phyloP scores from a whole-genome alignment of 805 yeast genomes.

The Metschnikowia kofuensis region DNA sequence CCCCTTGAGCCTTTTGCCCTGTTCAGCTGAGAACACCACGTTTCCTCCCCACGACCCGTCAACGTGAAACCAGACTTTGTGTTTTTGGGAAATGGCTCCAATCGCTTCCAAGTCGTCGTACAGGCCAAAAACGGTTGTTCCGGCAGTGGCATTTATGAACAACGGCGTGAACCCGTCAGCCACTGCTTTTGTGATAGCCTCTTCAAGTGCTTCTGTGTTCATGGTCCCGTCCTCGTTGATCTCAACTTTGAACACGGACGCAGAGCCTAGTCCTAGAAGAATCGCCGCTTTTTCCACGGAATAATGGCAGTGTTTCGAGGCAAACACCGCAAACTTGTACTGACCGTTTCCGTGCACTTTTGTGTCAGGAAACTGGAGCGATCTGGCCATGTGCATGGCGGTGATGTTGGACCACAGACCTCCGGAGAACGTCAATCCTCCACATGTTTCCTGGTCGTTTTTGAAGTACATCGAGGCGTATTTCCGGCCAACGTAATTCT shows the following conservation, averaged over 20 bases:
- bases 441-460: constrained; percentile 47
- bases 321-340: constrained; percentile 62
- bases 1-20: constrained; percentile 52
- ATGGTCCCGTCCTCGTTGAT: constrained; percentile 57
- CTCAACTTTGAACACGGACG: constrained; percentile 59
- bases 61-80: constrained; percentile 73
- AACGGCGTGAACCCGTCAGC: constrained; percentile 65
- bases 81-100: constrained; percentile 47
- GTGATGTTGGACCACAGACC: constrained; percentile 87
- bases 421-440: constrained; percentile 83
- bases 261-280: constrained; percentile 66
- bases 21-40: constrained; percentile 58
- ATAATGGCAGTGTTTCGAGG: constrained; percentile 74
- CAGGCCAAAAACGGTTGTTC: constrained; percentile 85
- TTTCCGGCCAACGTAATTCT: constrained; percentile 60
- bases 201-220: constrained; percentile 47
- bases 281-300: constrained; percentile 81
- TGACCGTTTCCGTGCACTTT: constrained; percentile 53
- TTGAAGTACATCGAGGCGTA: constrained; percentile 65
- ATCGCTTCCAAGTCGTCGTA: constrained; percentile 66
- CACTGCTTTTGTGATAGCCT: constrained; percentile 41
- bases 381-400: constrained; percentile 73
- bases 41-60: constrained; percentile 95
- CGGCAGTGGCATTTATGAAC: constrained; percentile 80
- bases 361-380: constrained; percentile 65